Evolutionary conservation across 139 green algal genomes (phyloP).

Genomic region (Coelastrella sp.): DNA sequence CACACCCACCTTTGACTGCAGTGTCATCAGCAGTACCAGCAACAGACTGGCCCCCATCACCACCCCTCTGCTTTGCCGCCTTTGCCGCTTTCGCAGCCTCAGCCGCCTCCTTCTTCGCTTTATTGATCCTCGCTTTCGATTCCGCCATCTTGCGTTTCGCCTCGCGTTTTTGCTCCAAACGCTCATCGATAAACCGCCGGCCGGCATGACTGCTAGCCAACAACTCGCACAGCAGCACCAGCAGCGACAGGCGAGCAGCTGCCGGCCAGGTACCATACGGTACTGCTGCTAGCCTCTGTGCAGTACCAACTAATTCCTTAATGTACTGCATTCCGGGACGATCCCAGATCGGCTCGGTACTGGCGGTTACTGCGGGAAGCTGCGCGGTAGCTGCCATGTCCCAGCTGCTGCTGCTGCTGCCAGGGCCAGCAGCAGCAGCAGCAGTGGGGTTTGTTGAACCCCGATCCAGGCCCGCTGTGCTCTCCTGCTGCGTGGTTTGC

Average conservation of each 20-base stretch:
- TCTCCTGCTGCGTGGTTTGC: background rate
- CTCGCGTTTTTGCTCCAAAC: slow-evolving; percentile 36
- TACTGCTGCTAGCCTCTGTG: slow-evolving; percentile 47
- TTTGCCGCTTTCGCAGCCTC: slow-evolving; percentile 56
- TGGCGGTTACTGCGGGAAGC: slow-evolving; percentile 2
- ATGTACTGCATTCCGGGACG: slow-evolving; percentile 38
- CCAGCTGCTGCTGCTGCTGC: slow-evolving; percentile 20
- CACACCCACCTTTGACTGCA: background rate
- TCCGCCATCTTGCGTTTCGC: slow-evolving; percentile 20
- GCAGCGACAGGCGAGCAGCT: slow-evolving; percentile 53
- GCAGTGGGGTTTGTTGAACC: background rate
- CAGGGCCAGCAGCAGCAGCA: background rate
- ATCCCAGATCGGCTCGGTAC: slow-evolving; percentile 2
- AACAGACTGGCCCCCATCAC: background rate
- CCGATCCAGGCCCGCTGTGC: no score
- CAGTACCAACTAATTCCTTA: slow-evolving; percentile 52
- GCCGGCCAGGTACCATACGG: slow-evolving; percentile 56
- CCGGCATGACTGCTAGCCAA: slow-evolving; percentile 46
- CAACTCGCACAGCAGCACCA: slow-evolving; percentile 58
- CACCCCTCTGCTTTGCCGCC: background rate
- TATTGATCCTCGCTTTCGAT: slow-evolving; percentile 22
- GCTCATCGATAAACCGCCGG: slow-evolving; percentile 32
- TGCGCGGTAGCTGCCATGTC: background rate
- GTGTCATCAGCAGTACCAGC: slow-evolving; percentile 3
- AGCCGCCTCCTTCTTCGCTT: slow-evolving; percentile 58